Base-by-base conservation (phyloP, 345 rosid species). In the Excoecaria cochinchinensis region DNA sequence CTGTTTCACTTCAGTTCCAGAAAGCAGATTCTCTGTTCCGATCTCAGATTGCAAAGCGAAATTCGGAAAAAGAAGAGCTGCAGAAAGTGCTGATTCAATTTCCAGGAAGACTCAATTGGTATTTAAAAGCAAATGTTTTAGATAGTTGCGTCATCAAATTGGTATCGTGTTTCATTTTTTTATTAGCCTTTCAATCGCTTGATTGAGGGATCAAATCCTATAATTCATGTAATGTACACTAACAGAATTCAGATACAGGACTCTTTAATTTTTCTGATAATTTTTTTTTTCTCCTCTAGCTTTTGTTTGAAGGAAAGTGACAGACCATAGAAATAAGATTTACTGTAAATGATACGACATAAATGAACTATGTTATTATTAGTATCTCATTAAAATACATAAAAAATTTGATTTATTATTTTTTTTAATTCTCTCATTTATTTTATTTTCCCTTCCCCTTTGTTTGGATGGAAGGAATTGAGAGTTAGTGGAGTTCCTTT, bases 41-140 rank as follows among this genome's bases (percentile, higher is more conserved):
- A 13, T 76, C 3, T 67, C 66, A 31, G 40, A 19, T 66, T 55
- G 39, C 59, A 57, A 65, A 72, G 8, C 46, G 17, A 80, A 53
- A 21, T 68, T 74, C 66, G 48, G 69, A 21, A 71, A 78, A 36
- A 78, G 83, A 62, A 53, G 74, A 72, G 73, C 71, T 60, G 80
- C 42, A 2, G 69, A 9, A 5, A n/a, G 55, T 6, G 39, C 42
- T 8, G 59, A 40, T 72, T 56, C 78, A 10, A 6, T 31, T 4
- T 47, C 58, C 76, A 74, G 67, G 77, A 76, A 67, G 67, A 70
- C 84, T 59, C 69, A 39, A 47, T 21, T 75, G 60, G 74, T 40
- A 17, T 61, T 55, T 59, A 39, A 50, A 14, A 70, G 78, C 61
- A 61, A 40, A 47, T 67, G 60, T 1, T 75, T 84, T 57, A 79